Evolutionary conservation across 108 stramenopile genomes (phyloP).

Genomic region (Cyclotella cryptica): DNA sequence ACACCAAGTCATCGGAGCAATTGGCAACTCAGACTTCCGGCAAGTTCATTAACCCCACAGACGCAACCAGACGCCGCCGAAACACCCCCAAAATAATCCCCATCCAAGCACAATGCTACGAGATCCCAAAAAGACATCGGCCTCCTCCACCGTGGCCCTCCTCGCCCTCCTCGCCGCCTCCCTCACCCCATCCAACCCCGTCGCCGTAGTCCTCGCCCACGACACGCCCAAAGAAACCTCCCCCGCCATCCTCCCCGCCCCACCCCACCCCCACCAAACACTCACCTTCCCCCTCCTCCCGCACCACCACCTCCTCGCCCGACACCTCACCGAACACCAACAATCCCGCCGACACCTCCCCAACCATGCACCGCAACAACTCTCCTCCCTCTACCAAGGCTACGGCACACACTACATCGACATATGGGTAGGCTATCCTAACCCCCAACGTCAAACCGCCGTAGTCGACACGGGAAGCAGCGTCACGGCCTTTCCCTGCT

Average conservation of each 20-base stretch:
- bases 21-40: too few species aligned
- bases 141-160: not conserved
- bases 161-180: not conserved
- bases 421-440: slow-evolving; percentile 73
- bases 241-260: not conserved
- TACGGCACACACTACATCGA: slow-evolving; percentile 75
- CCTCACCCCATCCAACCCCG: not conserved
- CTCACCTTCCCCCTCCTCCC: slow-evolving; percentile 8
- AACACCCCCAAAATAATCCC: not conserved
- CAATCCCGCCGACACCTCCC: slow-evolving; percentile 14
- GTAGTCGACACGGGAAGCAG: slow-evolving; percentile 80
- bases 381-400: slow-evolving; percentile 42
- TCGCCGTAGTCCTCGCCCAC: not conserved
- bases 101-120: too few species aligned
- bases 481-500: slow-evolving; percentile 83
- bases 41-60: too few species aligned
- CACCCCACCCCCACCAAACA: not conserved
- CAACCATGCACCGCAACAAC: slow-evolving; percentile 18
- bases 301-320: not conserved
- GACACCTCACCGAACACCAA: not conserved
- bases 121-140: too few species aligned
- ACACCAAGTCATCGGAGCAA: too few species aligned
- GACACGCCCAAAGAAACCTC: not conserved
- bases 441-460: slow-evolving; percentile 80
- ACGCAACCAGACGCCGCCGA: too few species aligned